Evolutionary conservation across 23 red algal species (phyloP).

Genomic region (Gracilariopsis chorda): DNA sequence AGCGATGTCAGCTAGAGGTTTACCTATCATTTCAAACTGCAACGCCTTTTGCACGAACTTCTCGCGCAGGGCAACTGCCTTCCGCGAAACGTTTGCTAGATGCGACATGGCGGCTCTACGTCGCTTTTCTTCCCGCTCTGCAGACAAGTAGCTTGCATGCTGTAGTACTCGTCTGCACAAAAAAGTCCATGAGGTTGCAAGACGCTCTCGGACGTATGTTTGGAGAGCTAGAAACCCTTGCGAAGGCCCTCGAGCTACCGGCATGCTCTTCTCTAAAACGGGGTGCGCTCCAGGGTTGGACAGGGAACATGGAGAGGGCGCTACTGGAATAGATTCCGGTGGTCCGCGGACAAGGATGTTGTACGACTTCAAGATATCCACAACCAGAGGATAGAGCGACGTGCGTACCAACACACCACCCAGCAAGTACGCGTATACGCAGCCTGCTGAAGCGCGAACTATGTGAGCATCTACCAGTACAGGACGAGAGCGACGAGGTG

Average conservation of each 20-base stretch:
- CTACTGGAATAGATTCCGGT: background rate
- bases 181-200: slow-evolving; percentile 10
- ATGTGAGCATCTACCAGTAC: slow-evolving; percentile 2
- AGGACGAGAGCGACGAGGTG: background rate
- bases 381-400: background rate
- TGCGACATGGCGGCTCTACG: slow-evolving; percentile 1
- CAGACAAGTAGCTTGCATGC: slow-evolving; percentile 5
- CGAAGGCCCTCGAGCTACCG: background rate
- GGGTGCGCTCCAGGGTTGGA: background rate
- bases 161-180: slow-evolving; percentile 1
- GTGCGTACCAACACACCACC: slow-evolving; percentile 6
- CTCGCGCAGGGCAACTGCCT: background rate
- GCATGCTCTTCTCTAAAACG: slow-evolving; percentile 5
- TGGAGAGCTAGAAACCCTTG: slow-evolving; percentile 6
- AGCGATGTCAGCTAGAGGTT: background rate
- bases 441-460: background rate
- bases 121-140: slow-evolving; percentile 1
- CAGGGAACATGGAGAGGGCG: background rate
- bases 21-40: slow-evolving; percentile 19
- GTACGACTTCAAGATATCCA: slow-evolving; percentile 7
- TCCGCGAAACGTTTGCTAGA: background rate
- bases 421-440: background rate
- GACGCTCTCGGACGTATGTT: background rate
- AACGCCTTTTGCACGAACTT: slow-evolving; percentile 9
- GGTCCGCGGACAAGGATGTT: slow-evolving; percentile 6